A percentile compares a stretch with the other conserved stretches of the same genome.
Conservation (phyloP, 2,329 filamentous ascomycete genomes). For the Fusarium globosum region DNA sequence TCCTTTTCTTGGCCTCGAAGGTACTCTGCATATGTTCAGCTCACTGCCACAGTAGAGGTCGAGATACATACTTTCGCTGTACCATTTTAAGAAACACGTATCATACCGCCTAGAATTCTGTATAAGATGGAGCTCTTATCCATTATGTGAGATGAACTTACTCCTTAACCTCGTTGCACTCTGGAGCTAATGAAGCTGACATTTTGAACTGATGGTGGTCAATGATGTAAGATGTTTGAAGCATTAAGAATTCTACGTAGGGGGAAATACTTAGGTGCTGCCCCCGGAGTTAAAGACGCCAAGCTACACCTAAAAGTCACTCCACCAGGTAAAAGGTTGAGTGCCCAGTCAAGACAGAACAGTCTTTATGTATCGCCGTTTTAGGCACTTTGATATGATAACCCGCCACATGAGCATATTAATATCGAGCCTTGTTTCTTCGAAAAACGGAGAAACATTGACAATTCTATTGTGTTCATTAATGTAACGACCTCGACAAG, state of each 20-base stretch:
- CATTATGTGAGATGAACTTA: constrained; percentile 56
- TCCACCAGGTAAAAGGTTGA: constrained; percentile 17
- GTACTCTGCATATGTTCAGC: constrained; percentile 72
- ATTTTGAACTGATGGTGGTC: constrained; percentile 60
- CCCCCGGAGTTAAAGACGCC: constrained; percentile 13
- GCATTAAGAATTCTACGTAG: constrained; percentile 29
- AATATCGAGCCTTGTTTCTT: not conserved
- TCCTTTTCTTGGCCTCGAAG: constrained; percentile 84
- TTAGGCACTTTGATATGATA: not conserved
- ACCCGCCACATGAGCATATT: not conserved
- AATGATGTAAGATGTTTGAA: constrained; percentile 34
- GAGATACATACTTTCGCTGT: constrained; percentile 85
- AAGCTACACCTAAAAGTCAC: constrained; percentile 15
- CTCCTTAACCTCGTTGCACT: constrained; percentile 98
- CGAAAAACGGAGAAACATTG: not conserved
- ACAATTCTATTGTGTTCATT: not conserved
- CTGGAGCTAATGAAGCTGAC: constrained; percentile 93
- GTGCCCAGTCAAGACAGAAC: not conserved
- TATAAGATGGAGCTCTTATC: not conserved
- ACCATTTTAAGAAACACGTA: constrained; percentile 98
- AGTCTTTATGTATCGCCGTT: not conserved
- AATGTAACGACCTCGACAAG: not conserved
- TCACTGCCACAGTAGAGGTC: constrained; percentile 5
- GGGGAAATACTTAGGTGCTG: not conserved
- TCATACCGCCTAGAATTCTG: constrained; percentile 80